These are phyloP conservation scores for Paramecium octaurelia DNA, from an alignment of 73 alveolate genomes.

Conservation along the genomic window DNA sequence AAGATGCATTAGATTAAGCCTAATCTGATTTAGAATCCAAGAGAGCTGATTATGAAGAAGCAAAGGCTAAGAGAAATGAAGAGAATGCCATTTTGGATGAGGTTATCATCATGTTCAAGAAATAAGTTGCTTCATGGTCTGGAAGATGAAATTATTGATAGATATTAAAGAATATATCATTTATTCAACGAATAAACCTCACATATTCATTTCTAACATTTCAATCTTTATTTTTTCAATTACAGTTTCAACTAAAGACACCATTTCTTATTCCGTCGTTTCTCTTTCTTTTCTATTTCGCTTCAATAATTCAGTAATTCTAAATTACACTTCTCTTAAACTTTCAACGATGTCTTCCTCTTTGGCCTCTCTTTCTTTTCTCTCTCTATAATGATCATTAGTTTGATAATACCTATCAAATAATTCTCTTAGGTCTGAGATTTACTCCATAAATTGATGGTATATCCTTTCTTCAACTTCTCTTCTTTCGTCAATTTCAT, in stretches of 20 bases:
- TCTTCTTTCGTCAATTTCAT: slow-evolving; percentile 28
- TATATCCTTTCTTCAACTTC: slow-evolving; percentile 37
- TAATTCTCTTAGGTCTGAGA: not conserved
- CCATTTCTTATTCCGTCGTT: slow-evolving; percentile 31
- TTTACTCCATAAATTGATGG: slow-evolving; percentile 33
- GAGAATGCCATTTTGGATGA: slow-evolving; percentile 35
- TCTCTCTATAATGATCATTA: not conserved
- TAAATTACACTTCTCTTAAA: not conserved
- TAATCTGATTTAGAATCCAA: slow-evolving; percentile 6
- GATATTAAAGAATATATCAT: not conserved
- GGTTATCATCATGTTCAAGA: slow-evolving; percentile 29
- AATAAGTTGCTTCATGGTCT: slow-evolving; percentile 42
- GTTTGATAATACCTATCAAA: not conserved
- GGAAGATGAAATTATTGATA: slow-evolving; percentile 19
- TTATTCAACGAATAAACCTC: not conserved
- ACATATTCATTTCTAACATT: slow-evolving; percentile 50
- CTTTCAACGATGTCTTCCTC: slow-evolving; percentile 39
- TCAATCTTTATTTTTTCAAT: slow-evolving; percentile 21
- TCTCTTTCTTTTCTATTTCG: slow-evolving; percentile 21
- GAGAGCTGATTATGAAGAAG: not conserved
- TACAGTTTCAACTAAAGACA: not conserved
- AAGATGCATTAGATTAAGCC: slow-evolving; percentile 33
- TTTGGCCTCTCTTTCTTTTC: slow-evolving; percentile 35
- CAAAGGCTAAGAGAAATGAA: slow-evolving; percentile 19
- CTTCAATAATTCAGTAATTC: slow-evolving; percentile 4